phyloP scores from a whole-genome alignment of 1,139 yeast species.

The Candida neerlandica region DNA sequence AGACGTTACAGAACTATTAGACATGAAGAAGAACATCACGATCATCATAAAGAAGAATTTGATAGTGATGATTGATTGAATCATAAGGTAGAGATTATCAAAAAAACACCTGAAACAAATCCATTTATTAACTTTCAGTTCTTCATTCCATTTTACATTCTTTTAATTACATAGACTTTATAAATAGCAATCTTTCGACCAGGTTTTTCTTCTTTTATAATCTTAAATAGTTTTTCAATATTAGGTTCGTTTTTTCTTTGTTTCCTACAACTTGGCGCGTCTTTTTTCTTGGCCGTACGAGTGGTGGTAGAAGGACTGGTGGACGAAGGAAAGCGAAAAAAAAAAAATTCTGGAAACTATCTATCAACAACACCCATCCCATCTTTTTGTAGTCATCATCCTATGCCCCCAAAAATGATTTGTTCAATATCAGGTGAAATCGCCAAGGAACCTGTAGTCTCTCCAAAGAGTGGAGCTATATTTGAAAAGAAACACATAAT shows the following conservation, averaged over 20 bases:
- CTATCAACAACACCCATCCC: background rate
- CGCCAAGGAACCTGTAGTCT: slow-evolving; percentile 70
- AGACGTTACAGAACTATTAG: slow-evolving; percentile 26
- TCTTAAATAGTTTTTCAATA: background rate
- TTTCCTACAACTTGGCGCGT: background rate
- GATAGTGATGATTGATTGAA: slow-evolving; percentile 8
- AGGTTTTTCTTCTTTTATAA: background rate
- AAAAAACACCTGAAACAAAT: no score
- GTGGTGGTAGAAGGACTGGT: background rate
- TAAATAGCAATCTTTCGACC: background rate
- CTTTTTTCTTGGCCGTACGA: background rate
- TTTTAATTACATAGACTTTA: background rate
- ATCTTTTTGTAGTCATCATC: background rate
- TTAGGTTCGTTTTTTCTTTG: background rate
- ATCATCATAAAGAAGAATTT: slow-evolving; percentile 24
- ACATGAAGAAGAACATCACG: slow-evolving; percentile 16
- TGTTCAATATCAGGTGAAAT: slow-evolving; percentile 63
- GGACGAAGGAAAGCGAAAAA: background rate
- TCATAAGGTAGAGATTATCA: no score
- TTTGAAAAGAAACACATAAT: slow-evolving; percentile 67
- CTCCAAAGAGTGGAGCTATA: slow-evolving; percentile 70
- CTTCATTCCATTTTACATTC: background rate
- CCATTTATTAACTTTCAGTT: background rate
- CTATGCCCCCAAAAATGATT: slow-evolving; percentile 11
- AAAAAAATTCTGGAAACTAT: background rate